These are phyloP conservation scores for Penicillium sp. DNA, from an alignment of 2,329 filamentous ascomycete species.

Conservation along the genomic window DNA sequence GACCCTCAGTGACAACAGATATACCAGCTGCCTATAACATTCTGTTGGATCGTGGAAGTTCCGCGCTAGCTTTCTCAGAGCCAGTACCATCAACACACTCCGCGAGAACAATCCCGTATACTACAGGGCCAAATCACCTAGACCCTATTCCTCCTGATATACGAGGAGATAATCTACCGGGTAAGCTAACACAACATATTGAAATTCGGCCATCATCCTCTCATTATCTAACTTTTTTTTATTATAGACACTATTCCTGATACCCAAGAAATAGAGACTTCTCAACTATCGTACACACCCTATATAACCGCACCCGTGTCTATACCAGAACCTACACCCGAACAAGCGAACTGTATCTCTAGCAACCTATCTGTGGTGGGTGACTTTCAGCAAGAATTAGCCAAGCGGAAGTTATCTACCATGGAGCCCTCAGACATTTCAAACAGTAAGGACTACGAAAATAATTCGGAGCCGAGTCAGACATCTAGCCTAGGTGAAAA, in stretches of 20 bases:
- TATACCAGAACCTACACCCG: conserved; percentile 10
- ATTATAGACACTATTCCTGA: conserved; percentile 8
- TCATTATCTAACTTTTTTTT: conserved; percentile 12
- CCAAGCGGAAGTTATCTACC: not conserved
- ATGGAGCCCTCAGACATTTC: not conserved
- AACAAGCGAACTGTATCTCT: conserved; percentile 10
- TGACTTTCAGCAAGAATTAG: conserved; percentile 9
- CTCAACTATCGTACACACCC: conserved; percentile 7
- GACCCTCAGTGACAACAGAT: conserved; percentile 2
- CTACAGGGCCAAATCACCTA: not conserved
- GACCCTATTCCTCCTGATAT: conserved; percentile 3
- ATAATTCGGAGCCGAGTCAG: not conserved
- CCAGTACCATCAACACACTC: not conserved
- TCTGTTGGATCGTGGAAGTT: conserved; percentile 6
- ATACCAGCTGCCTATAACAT: conserved; percentile 9
- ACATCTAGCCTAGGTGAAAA: not conserved
- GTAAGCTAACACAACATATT: conserved; percentile 9
- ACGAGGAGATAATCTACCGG: conserved; percentile 5
- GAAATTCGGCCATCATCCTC: conserved; percentile 7
- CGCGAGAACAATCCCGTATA: not conserved
- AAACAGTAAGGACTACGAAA: not conserved
- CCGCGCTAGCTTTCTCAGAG: conserved; percentile 8
- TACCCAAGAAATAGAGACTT: conserved; percentile 14
- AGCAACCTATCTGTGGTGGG: conserved; percentile 5
- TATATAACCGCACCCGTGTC: conserved; percentile 4